Evolutionary conservation across 2,329 filamentous ascomycete genomes (phyloP), one percentile per base, ranked within the genome.

Genomic region (Salinomyces thailandicus): DNA sequence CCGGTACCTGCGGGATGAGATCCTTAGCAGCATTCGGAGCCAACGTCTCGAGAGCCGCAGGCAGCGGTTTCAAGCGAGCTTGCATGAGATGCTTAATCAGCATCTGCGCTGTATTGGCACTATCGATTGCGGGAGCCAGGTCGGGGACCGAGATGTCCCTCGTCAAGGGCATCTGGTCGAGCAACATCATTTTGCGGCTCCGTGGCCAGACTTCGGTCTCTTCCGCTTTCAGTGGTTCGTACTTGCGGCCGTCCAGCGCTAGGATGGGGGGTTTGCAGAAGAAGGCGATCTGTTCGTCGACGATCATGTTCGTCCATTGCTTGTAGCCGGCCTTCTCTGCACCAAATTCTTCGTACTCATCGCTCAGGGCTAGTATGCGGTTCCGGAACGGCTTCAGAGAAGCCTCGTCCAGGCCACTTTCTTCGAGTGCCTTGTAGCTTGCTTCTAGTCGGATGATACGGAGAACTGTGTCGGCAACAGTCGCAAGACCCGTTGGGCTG

Each of bases 241-340:
- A 77, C 2, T 66, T 61, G 12, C 86, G 76, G 1, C 72, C 68
- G 57, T 93, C 85, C 75, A 79, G 87, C 17, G 67, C 50, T 3
- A 89, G 57, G 1, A 42, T 35, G 7, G 45, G 45, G 3, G 50
- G 38, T 3, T 32, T 15, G 9, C 37, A 15, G 42, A 45, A 49
- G 38, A 45, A 40, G n/a, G 50, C 39, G 6, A 46, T 20, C 31
- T 50, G 43, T 35, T 53, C 45, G n/a, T 49, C 45, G 18, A 47
- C 16, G 5, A 48, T 16, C 27, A 12, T 15, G 15, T n/a, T 14
- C 8, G 5, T 4, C 1, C 31, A 12, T 13, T 18, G 4, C 5
- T 18, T 27, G 16, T 12, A 18, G 2, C 31, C 17, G 8, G 8
- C 29, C 26, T 5, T 41, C 37, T 4, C 14, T 8, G 11, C 7